Conservation (phyloP, 148 eudicot genomes). For the Camellia granthamiana region DNA sequence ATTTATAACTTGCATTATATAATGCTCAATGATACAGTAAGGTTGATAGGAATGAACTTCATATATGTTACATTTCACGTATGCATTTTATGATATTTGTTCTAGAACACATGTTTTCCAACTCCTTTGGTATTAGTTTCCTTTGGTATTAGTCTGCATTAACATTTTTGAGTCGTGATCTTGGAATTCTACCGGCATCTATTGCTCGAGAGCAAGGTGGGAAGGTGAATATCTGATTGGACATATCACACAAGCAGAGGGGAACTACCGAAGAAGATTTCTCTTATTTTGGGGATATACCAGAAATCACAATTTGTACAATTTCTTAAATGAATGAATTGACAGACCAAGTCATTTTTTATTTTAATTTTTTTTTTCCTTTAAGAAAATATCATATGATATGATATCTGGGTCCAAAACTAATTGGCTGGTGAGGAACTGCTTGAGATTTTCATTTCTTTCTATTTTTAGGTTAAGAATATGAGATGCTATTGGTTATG, state of each 20-base stretch:
- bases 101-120: background rate
- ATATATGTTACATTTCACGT: background rate
- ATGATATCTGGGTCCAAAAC: no score
- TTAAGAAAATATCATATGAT: no score
- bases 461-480: no score
- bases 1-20: background rate
- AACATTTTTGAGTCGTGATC: constrained; percentile 79
- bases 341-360: background rate
- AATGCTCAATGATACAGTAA: background rate
- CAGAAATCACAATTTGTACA: background rate
- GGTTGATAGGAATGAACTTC: background rate
- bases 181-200: constrained; percentile 86
- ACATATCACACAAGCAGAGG: background rate
- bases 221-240: constrained; percentile 21
- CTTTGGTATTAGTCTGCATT: constrained; percentile 71
- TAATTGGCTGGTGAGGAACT: no score
- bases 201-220: constrained; percentile 82
- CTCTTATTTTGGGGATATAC: background rate
- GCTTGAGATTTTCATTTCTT: no score
- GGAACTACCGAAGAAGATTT: background rate
- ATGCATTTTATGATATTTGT: background rate
- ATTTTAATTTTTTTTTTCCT: no score
- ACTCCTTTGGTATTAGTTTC: no score
- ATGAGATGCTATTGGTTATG: no score
- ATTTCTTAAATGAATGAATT: background rate